Conservation (phyloP, 768 basidiomycete genomes). For the Mycena crocata region DNA sequence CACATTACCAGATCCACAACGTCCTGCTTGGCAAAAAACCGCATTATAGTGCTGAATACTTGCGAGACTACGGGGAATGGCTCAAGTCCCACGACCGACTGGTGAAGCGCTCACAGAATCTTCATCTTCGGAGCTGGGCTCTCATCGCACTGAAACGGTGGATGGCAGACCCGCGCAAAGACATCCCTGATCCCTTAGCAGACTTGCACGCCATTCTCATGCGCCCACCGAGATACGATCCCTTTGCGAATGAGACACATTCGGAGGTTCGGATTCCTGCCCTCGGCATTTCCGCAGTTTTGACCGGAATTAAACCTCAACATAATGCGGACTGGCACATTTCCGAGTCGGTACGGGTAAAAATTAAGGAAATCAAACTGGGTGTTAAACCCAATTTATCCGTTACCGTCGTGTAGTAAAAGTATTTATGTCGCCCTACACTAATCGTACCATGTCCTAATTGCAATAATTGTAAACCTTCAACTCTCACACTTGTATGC, state of each 20-base stretch:
- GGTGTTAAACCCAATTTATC: slow-evolving; percentile 39
- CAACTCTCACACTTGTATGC: no score
- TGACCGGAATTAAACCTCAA: slow-evolving; percentile 25
- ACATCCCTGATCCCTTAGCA: slow-evolving; percentile 39
- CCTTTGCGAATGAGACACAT: slow-evolving; percentile 20
- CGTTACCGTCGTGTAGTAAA: background rate
- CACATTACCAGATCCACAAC: slow-evolving; percentile 95
- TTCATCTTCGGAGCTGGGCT: slow-evolving; percentile 50
- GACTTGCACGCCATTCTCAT: slow-evolving; percentile 37
- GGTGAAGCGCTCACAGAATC: slow-evolving; percentile 42
- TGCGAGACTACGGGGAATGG: slow-evolving; percentile 56
- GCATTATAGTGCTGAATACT: slow-evolving; percentile 58
- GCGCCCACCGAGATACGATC: slow-evolving; percentile 22
- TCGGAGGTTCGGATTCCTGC: slow-evolving; percentile 35
- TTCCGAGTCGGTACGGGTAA: slow-evolving; percentile 37
- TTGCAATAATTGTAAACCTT: slow-evolving; percentile 9
- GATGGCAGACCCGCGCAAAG: slow-evolving; percentile 42
- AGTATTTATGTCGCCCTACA: background rate
- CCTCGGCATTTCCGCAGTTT: slow-evolving; percentile 37
- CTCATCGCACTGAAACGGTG: slow-evolving; percentile 52
- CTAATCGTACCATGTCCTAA: background rate
- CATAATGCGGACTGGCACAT: slow-evolving; percentile 24
- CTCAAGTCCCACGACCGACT: slow-evolving; percentile 51
- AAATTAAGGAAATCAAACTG: slow-evolving; percentile 41
- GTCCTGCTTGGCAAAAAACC: slow-evolving; percentile 63